Conservation (phyloP, 106 monocot species). For the Phalaenopsis aphrodite region DNA sequence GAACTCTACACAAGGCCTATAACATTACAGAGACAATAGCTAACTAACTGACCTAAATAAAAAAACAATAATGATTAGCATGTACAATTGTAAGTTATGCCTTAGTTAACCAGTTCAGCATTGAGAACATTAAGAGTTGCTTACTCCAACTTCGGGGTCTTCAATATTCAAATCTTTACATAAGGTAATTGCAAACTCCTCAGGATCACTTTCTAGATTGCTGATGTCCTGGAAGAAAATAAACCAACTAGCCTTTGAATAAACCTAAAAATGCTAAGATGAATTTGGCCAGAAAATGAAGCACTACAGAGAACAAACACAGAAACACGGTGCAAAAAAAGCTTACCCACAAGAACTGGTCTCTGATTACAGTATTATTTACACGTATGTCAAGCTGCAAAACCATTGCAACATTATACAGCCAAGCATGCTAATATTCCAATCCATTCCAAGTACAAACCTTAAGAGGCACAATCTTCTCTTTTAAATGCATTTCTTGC, state of each 20-base stretch:
- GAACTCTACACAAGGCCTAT: not conserved
- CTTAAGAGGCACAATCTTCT: slow-evolving; percentile 89
- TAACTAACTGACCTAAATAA: too few species aligned
- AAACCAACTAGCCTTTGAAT: not conserved
- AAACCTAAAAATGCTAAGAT: not conserved
- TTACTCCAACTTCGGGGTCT: slow-evolving; percentile 97
- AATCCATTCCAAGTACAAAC: slow-evolving; percentile 14
- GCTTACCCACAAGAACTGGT: slow-evolving; percentile 91
- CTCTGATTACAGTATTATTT: slow-evolving; percentile 81
- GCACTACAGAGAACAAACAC: not conserved
- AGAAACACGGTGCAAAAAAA: not conserved
- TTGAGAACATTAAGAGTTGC: slow-evolving; percentile 12
- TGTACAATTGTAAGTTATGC: not conserved
- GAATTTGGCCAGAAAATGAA: not conserved
- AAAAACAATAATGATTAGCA: not conserved
- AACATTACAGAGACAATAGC: not conserved
- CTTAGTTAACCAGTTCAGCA: not conserved
- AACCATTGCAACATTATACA: not conserved
- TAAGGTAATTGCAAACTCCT: slow-evolving; percentile 82
- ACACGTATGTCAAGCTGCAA: slow-evolving; percentile 85
- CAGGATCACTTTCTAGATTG: slow-evolving; percentile 94
- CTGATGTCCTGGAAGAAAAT: slow-evolving; percentile 57
- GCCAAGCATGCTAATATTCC: not conserved
- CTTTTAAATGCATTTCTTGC: slow-evolving; percentile 79
- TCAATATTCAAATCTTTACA: slow-evolving; percentile 73